Evolutionary conservation across 192 early-diverging fungal genomes (phyloP).

Genomic region (Coemansia sp.): DNA sequence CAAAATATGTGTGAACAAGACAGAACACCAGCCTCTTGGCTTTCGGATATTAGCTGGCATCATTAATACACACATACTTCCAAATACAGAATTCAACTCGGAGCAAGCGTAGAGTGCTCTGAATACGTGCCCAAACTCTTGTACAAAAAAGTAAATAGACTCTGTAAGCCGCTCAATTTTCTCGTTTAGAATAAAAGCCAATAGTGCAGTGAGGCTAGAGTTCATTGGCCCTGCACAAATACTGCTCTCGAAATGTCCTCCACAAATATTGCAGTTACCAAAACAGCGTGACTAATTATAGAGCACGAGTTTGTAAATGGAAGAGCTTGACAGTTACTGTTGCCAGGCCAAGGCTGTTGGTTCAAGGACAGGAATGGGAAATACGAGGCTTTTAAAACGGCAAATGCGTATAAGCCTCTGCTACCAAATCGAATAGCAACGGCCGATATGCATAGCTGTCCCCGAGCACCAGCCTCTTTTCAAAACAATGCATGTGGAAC

Average conservation of each 20-base stretch:
- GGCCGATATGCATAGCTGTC: no score
- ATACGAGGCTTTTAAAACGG: no score
- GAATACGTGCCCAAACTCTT: not conserved
- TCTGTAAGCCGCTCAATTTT: not conserved
- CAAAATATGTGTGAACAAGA: not conserved
- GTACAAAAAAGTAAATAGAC: not conserved
- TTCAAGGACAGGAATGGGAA: no score
- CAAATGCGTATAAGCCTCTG: no score
- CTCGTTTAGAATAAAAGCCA: no score
- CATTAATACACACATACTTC: not conserved
- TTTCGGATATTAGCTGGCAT: not conserved
- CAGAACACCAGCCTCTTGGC: not conserved
- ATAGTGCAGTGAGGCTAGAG: no score
- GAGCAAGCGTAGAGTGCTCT: not conserved
- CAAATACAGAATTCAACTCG: constrained; percentile 8
- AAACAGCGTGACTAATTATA: constrained; percentile 7
- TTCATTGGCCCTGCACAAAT: no score
- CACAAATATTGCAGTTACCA: not conserved
- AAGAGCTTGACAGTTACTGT: not conserved
- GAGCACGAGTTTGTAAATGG: not conserved
- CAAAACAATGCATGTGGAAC: no score
- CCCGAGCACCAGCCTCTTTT: no score
- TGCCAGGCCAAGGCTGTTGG: not conserved
- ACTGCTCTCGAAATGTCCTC: no score
- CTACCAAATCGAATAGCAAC: no score